These are phyloP conservation scores for Fusarium poae DNA, from an alignment of 2,329 filamentous ascomycete genomes.

Conservation along the genomic window DNA sequence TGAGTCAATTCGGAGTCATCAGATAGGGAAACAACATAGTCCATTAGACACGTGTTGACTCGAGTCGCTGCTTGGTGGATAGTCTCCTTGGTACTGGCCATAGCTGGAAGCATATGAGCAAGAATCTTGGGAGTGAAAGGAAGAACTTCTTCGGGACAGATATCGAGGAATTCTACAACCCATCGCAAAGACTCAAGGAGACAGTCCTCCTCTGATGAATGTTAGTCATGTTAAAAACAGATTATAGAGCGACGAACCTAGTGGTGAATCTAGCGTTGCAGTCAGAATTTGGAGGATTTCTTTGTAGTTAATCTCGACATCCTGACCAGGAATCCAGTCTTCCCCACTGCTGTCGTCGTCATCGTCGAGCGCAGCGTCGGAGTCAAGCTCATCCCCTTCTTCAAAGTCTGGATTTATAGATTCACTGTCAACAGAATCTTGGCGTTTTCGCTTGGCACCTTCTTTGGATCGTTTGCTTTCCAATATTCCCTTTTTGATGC, in stretches of 20 bases:
- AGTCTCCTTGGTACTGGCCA: conserved; percentile 90
- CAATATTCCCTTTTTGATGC: conserved; percentile 90
- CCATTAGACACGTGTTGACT: conserved; percentile 91
- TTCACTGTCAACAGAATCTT: conserved; percentile 75
- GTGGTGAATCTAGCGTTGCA: conserved; percentile 84
- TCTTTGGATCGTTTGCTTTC: conserved; percentile 82
- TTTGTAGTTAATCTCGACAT: conserved; percentile 93
- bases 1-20: conserved; percentile 68
- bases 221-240: conserved; percentile 28
- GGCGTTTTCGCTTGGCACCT: conserved; percentile 76
- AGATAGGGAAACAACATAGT: conserved; percentile 92
- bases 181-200: conserved; percentile 91
- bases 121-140: conserved; percentile 94
- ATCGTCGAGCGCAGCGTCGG: conserved; percentile 68
- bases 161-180: conserved; percentile 97
- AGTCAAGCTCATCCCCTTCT: conserved; percentile 71
- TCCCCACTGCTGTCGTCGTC: conserved; percentile 78
- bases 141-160: conserved; percentile 95
- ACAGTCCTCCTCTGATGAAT: conserved; percentile 82
- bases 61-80: conserved; percentile 89
- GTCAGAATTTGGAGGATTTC: conserved; percentile 93
- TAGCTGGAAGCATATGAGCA: conserved; percentile 90
- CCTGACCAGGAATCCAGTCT: conserved; percentile 97
- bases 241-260: conserved; percentile 65
- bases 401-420: conserved; percentile 71